Conservation (phyloP, 805 yeast species). For the Hanseniaspora valbyensis region DNA sequence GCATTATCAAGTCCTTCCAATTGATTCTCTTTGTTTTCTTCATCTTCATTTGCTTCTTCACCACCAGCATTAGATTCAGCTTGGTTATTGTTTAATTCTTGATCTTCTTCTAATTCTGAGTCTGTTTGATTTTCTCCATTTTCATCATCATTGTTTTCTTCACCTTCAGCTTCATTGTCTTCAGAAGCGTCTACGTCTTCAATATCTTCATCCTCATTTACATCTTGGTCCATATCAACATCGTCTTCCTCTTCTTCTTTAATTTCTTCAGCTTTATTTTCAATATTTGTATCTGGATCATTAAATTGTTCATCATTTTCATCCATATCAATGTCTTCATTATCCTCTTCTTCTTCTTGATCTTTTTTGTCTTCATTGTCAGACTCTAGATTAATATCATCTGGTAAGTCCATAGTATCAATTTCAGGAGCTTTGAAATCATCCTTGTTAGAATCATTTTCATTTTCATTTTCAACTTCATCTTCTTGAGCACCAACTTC, state of each 20-base stretch:
- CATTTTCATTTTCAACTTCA: constrained; percentile 61
- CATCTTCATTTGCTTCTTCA: constrained; percentile 26
- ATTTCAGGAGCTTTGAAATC: constrained; percentile 70
- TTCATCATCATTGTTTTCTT: constrained; percentile 27
- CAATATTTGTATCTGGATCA: constrained; percentile 20
- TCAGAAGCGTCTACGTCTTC: constrained; percentile 27
- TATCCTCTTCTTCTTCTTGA: constrained; percentile 37
- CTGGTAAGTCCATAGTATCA: constrained; percentile 83
- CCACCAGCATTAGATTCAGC: constrained; percentile 29
- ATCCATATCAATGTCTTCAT: constrained; percentile 24
- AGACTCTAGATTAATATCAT: constrained; percentile 80
- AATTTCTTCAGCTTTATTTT: constrained; percentile 27
- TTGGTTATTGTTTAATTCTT: constrained; percentile 24
- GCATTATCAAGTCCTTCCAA: no score
- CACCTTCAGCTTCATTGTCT: constrained; percentile 27
- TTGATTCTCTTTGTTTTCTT: no score
- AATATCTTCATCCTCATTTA: constrained; percentile 26
- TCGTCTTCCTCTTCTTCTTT: constrained; percentile 71
- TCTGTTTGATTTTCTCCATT: no score
- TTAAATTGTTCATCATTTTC: constrained; percentile 15
- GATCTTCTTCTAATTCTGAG: no score
- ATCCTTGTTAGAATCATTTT: constrained; percentile 56
- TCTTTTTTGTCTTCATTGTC: constrained; percentile 55
- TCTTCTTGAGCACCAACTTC: constrained; percentile 77
- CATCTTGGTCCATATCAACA: constrained; percentile 33